phyloP scores from a whole-genome alignment of 352 stramenopile species.

The Phytophthora quininea region DNA sequence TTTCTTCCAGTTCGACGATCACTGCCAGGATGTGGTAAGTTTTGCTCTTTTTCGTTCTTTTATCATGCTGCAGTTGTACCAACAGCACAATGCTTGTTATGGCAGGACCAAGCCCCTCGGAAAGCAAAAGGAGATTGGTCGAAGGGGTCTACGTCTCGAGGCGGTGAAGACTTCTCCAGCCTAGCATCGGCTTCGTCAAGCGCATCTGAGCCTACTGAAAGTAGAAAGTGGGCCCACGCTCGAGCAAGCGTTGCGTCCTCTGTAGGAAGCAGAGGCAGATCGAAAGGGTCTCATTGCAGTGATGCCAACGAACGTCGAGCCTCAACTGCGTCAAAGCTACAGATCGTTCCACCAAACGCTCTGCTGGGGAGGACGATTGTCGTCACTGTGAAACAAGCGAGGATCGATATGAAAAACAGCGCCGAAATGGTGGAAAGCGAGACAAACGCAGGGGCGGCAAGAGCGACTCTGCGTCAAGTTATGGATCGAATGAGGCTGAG shows the following conservation, averaged over 20 bases:
- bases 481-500: slow-evolving; percentile 12
- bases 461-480: neutral
- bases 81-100: neutral
- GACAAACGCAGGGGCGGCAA: slow-evolving; percentile 24
- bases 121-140: slow-evolving; percentile 33
- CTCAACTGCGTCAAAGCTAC: slow-evolving; percentile 28
- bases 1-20: slow-evolving; percentile 68
- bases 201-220: slow-evolving; percentile 7
- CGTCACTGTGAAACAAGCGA: slow-evolving; percentile 21
- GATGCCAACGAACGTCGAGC: slow-evolving; percentile 18
- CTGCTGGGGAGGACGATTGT: neutral
- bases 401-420: slow-evolving; percentile 15
- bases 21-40: slow-evolving; percentile 67
- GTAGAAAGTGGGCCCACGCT: slow-evolving; percentile 10
- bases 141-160: slow-evolving; percentile 10
- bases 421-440: slow-evolving; percentile 23
- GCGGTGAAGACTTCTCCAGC: slow-evolving; percentile 8
- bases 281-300: slow-evolving; percentile 12
- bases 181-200: slow-evolving; percentile 14
- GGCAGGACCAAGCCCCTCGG: slow-evolving; percentile 36
- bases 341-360: neutral
- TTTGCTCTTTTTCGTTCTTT: neutral
- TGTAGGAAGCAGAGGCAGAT: slow-evolving; percentile 18
- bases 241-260: slow-evolving; percentile 13
- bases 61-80: neutral